Evolutionary conservation across 179 eudicot genomes (phyloP), one percentile per base, ranked within the genome.

Genomic region (Sideroxylon spinosum): DNA sequence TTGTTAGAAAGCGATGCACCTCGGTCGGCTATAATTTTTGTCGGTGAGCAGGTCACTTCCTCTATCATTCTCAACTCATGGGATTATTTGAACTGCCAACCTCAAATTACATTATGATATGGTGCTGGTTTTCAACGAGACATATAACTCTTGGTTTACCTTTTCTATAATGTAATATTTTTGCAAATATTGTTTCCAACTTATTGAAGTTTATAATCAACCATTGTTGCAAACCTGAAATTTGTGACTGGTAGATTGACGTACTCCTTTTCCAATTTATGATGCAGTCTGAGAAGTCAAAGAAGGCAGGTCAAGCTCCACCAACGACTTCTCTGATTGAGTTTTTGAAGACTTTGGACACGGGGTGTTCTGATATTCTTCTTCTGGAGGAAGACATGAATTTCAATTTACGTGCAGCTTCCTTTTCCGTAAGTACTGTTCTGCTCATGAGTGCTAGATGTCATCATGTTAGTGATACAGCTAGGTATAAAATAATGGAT

Each of bases 261-360:
- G 37, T 52, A 11, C 60, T 70, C 46, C 9, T 4, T 56, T 28
- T 68, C 32, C 68, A 63, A 28, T 59, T 49, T 20, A 71, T 55
- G 66, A 59, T 74, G 79, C 86, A 95, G 98, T 95, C 98, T 60
- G 97, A 95, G 82, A 95, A 95, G 87, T 91, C 98, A 16, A 95
- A 87, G 85, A 93, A 86, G 82, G 86, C 88, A 67, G 97, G 95
- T 78, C 88, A 91, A 77, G 78, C 84, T 82, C 90, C 95, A 67
- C 78, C 93, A 22, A 78, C 90, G 2, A 86, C 88, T 73, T 81
- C 72, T 78, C 78, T 95, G 73, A 80, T 91, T 62, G 93, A 93
- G 68, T 84, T 84, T 76, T 74, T 95, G 65, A 89, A 86, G 87
- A 86, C 83, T 79, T 85, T 90, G 20, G 50, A 80, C 80, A 82